phyloP scores from a whole-genome alignment of 306 rosid genomes.

The Gillenia trifoliata region DNA sequence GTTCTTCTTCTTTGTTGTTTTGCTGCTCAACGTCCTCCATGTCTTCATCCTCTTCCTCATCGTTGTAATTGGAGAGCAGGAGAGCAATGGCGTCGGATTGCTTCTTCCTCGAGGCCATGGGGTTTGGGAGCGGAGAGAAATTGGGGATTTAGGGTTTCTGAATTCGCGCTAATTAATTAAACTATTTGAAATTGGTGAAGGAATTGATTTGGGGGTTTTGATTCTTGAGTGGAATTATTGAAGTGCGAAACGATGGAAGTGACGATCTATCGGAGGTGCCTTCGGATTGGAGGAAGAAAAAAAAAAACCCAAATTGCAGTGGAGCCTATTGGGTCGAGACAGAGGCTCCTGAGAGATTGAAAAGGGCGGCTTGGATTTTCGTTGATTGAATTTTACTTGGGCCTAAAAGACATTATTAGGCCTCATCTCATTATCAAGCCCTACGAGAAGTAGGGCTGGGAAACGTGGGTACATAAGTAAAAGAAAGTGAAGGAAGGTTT shows the following conservation, averaged over 20 bases:
- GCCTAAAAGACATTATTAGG: background rate
- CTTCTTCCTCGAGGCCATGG: slow-evolving; percentile 64
- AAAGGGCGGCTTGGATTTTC: background rate
- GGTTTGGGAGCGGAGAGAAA: slow-evolving; percentile 15
- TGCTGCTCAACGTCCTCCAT: slow-evolving; percentile 50
- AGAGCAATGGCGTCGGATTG: slow-evolving; percentile 75
- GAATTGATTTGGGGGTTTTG: background rate
- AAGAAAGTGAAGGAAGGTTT: too few relatives aligned
- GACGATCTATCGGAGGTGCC: background rate
- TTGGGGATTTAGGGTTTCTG: background rate
- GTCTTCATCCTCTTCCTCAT: slow-evolving; percentile 48
- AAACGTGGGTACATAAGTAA: background rate
- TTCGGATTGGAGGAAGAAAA: background rate
- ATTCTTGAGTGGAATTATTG: background rate
- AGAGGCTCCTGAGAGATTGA: background rate
- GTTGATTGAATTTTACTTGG: background rate
- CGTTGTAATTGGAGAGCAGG: slow-evolving; percentile 65
- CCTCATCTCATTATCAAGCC: background rate
- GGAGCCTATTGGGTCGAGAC: background rate
- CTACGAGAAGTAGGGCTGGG: background rate
- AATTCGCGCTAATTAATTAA: background rate
- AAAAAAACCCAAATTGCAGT: background rate
- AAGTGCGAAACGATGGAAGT: background rate
- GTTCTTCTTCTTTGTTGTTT: background rate
- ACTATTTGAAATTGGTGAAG: background rate